Base-by-base conservation (phyloP, 2,329 filamentous ascomycete species). In the Fusarium brachygibbosum region DNA sequence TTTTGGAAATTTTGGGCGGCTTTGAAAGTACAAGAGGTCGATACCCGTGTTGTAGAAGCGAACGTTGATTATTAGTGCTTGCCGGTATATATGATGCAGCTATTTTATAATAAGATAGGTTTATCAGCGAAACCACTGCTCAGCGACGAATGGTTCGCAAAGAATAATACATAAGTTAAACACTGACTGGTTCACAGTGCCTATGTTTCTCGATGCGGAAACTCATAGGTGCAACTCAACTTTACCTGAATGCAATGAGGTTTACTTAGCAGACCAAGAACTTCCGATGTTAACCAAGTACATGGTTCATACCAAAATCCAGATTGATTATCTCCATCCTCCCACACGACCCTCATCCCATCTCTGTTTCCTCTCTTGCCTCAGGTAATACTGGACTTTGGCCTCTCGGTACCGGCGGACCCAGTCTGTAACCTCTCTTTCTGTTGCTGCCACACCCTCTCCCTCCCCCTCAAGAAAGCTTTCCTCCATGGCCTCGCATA, bases 281-380 rank as follows among this genome's bases (percentile, higher is more conserved):
- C 7, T 29, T 19, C 11, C 19, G 6, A n/a, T 19, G 16, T 28
- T 28, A 41, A 44, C 6, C n/a, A 21, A 49, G 23, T 35, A 35
- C 38, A 23, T 23, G 28, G 11, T 45, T 31, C 32, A 28, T 40
- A 46, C 46, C 42, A 38, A 45, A 28, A 16, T 53, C 31, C 34
- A 14, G 16, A 42, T 19, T 38, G 19, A 19, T 56, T 28, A 95
- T 75, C 95, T 88, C 96, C 96, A 98, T 1, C 96, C 96, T 13
- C 95, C 95, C 34, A 98, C 95, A 71, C 95, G 86, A 25, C 95
- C 94, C 80, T 98, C 95, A 78, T 98, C 96, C 96, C 96, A 98
- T 73, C 96, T 87, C 75, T 94, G 92, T 79, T 94, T 97, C 70
- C 93, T 88, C 82, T 98, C 96, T 76, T 91, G 89, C 60, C 96